Base-by-base conservation (phyloP, 139 green algal genomes). In the Desmodesmus armatus region DNA sequence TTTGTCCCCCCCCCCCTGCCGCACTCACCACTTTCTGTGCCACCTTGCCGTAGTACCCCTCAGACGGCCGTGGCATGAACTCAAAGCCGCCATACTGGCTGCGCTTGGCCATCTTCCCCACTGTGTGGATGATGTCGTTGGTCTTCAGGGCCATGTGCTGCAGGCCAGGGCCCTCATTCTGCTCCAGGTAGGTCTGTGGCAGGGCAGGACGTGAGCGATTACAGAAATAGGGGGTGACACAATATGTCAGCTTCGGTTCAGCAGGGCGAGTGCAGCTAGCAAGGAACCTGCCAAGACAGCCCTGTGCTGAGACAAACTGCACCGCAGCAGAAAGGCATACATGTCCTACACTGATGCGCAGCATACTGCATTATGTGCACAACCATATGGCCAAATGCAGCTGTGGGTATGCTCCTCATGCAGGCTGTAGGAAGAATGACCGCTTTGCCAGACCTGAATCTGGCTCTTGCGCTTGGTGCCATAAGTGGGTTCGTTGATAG, bases 81-180 rank as follows among this genome's bases (percentile, higher is more conserved):
- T 95, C 92, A 70, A 97, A 96, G 13, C 96, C 95, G 37, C 91
- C 93, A 35, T 72, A 83, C 15, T 92, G 63, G 7, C 82, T 92
- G 55, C 92, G 89, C 29, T 75, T 44, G 2, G 55, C 82, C 92
- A 97, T 96, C 82, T 94, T 85, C 70, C 88, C 80, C 44, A 89
- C 85, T 13, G 96, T 99, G 66, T 39, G 5, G 41, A 99, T 95
- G 44, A 99, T 98, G 91, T 99, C 92, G 67, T 96, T 75, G 0
- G 95, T 99, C 90, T 97, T 98, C 3, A 99, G 92, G 35, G 97
- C 97, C 66, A 99, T 83, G 91, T 99, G 97, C 92, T 99, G 97
- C 87, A 99, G 76, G 13, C 97, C 97, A 6, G 97, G 81, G 0
- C 97, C 97, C 80, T 98, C 93, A 83, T 99, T 99, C 86, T 99